Evolutionary conservation across 257 asterid genomes (phyloP), one percentile per base, ranked within the genome.

Genomic region (Ligustrum vulgare): DNA sequence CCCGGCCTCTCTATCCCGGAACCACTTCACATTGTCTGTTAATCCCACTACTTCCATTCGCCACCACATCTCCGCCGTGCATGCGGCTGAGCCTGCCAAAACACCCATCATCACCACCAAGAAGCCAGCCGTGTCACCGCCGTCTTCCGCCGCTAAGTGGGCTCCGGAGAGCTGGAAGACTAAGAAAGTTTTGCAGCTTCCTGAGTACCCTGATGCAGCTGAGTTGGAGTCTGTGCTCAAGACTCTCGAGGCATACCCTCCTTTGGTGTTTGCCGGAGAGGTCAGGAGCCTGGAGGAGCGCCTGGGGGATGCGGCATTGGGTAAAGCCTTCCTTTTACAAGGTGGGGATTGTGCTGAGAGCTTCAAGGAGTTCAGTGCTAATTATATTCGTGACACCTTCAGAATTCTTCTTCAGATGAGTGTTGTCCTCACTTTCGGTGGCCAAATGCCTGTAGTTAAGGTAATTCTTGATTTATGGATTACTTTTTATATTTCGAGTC

Each of bases 1-100:
- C 81, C 71, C 75, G 58, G 80, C 80, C 79, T 45, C 78, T 70
- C 82, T 72, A 28, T 80, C 80, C 71, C 11, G 8, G 56, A 71
- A 58, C 63, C 82, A 25, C 39, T 60, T 76, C 43, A 39, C 85
- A 15, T 69, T 69, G 74, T 33, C 83, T 54, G 56, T 36, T 73
- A 77, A 34, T 77, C 85, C 84, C 11, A 31, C 72, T 66, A n/a
- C 83, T 82, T 22, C 79, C 83, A 36, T 67, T 75, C 88, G 82
- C 88, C 89, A 76, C 75, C 84, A 58, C 70, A 82, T 89, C 70
- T 89, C 90, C 25, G 96, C 97, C 68, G 90, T 91, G 28, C 92
- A 91, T 60, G 91, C 93, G 2, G 87, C 92, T 2, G 97, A 91
- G 83, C 97, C 95, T 2, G 82, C 92, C 37, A 89, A 88, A 70